Base-by-base conservation (phyloP, 805 yeast species). In the Metschnikowia chrysomelidarum region DNA sequence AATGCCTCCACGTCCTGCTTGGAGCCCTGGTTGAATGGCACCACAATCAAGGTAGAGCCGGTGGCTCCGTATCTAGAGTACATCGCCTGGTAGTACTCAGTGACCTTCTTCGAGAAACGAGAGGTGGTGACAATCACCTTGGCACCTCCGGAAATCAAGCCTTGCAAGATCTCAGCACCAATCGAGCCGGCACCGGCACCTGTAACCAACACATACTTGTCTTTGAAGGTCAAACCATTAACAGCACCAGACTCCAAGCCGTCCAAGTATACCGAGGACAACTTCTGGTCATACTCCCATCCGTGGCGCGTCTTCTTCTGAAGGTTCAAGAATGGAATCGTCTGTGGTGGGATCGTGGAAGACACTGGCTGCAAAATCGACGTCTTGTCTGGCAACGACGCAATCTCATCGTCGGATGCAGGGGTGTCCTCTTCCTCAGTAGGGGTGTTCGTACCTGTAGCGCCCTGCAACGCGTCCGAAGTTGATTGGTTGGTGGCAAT, bases 171-270 rank as follows among this genome's bases (percentile, higher is more conserved):
- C 66, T 93, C 96, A 43, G 96, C 96, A 70, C 98, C 98, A 57
- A 93, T 93, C 33, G 98, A 93, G 36, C 98, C 98, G 31, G 87
- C 89, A 73, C 98, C 98, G 33, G 98, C 98, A 74, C 98, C 98
- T 31, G 98, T 93, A 49, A 93, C 73, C 55, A 93, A 76, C 34
- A 89, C 96, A 50, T 81, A 80, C 66, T 88, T 93, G 61, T 80
- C 87, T 61, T 82, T 80, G 73, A 81, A 93, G 24, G 96, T 77
- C 38, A 88, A 76, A 70, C 98, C 98, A 53, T 89, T 93, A 47
- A 87, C 78, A 22, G 98, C 97, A 60, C 94, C 96, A 44, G 76
- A 75, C 69, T 93, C 98, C 57, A 93, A 79, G 40, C 93, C 95
- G 59, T 87, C 89, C 61, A 93, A 76, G 68, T 83, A 93, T 27